Percentiles rank a stretch among this genome's conserved stretches.
Evolutionary conservation across 495 filamentous ascomycete genomes (phyloP).

Genomic region (Neurospora hispaniola): DNA sequence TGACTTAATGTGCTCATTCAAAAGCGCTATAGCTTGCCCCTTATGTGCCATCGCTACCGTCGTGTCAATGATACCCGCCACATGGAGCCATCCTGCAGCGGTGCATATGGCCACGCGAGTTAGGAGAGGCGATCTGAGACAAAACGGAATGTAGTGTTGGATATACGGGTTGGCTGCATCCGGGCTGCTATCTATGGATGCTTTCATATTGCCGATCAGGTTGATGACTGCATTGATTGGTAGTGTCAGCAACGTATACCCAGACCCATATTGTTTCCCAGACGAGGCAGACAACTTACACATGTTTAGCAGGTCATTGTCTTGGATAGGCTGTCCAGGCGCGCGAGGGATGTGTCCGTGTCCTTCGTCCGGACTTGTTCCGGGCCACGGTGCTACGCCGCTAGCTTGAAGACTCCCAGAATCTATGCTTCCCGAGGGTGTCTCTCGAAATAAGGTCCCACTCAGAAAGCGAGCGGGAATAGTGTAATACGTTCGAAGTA

Average conservation of each 20-base stretch:
- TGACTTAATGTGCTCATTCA: constrained; percentile 28
- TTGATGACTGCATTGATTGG: constrained; percentile 39
- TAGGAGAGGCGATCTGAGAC: constrained; percentile 23
- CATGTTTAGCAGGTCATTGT: constrained; percentile 20
- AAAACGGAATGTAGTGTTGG: constrained; percentile 26
- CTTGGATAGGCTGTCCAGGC: constrained; percentile 6
- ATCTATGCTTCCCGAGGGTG: constrained; percentile 4
- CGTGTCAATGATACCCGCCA: constrained; percentile 25
- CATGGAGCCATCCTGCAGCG: constrained; percentile 28
- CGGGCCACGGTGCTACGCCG: constrained; percentile 5
- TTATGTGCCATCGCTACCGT: constrained; percentile 27
- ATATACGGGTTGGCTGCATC: constrained; percentile 26
- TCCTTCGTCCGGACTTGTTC: constrained; percentile 2
- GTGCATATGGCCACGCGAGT: constrained; percentile 26
- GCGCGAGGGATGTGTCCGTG: constrained; percentile 9
- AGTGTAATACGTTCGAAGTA: constrained; percentile 13
- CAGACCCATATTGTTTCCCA: background rate
- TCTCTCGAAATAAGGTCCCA: constrained; percentile 7
- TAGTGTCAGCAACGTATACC: background rate
- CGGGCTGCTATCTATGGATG: constrained; percentile 27
- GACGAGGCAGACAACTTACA: constrained; percentile 15
- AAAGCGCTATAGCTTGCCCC: constrained; percentile 21
- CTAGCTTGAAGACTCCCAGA: background rate
- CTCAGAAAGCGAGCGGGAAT: constrained; percentile 4
- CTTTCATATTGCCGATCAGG: constrained; percentile 40